Conservation (phyloP, 2,329 filamentous ascomycete species). For the Neonectria sp. region DNA sequence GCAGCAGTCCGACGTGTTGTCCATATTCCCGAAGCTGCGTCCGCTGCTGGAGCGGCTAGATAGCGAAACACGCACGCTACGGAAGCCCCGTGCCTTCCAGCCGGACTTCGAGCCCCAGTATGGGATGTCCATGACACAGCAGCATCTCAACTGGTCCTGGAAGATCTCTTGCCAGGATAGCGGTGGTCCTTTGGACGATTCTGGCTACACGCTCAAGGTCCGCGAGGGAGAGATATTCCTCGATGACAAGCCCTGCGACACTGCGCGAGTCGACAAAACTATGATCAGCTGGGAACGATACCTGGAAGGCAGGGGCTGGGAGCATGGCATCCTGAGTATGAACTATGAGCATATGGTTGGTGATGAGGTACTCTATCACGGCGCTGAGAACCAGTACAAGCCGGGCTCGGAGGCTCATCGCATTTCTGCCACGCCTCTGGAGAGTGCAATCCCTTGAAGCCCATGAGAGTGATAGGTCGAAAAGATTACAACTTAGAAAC, state of each 20-base stretch:
- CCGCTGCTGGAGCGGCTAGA: background rate
- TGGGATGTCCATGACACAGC: background rate
- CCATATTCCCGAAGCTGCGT: background rate
- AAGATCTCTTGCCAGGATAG: background rate
- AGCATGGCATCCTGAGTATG: background rate
- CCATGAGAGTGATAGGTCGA: background rate
- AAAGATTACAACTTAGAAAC: background rate
- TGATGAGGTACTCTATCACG: background rate
- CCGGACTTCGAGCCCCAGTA: background rate
- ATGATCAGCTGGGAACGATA: background rate
- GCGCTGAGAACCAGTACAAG: background rate
- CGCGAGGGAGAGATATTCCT: background rate
- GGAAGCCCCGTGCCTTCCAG: background rate
- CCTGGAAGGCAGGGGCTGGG: background rate
- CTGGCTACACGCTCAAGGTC: background rate
- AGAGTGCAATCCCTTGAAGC: background rate
- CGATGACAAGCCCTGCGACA: background rate
- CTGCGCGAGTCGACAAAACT: background rate
- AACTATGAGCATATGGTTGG: background rate
- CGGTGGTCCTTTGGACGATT: background rate
- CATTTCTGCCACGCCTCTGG: background rate
- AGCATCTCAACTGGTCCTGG: background rate
- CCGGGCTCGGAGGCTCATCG: background rate
- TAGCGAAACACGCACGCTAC: background rate
- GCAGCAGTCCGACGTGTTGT: background rate